Evolutionary conservation across 805 yeast species (phyloP).

Genomic region (Henningerozyma blattae): DNA sequence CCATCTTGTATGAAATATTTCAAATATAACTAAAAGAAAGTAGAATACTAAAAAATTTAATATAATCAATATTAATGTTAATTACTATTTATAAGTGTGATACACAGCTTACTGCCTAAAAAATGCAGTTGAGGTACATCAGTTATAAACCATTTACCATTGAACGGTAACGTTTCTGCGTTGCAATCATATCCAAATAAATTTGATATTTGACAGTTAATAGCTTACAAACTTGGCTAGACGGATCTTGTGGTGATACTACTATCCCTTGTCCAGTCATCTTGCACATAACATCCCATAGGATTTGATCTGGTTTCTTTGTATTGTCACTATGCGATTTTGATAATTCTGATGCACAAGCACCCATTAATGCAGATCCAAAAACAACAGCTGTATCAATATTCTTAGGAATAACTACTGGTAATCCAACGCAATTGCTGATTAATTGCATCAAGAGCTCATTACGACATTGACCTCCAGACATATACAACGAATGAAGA

Average conservation of each 20-base stretch:
- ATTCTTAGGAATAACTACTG: slow-evolving; percentile 85
- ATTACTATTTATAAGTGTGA: no score
- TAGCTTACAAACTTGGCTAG: slow-evolving; percentile 55
- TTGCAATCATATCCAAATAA: slow-evolving; percentile 75
- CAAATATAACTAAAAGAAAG: no score
- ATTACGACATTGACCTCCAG: slow-evolving; percentile 96
- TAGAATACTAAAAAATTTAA: no score
- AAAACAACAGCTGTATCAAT: slow-evolving; percentile 96
- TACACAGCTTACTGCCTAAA: no score
- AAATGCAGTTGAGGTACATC: no score
- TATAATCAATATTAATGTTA: no score
- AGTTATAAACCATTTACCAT: slow-evolving; percentile 12
- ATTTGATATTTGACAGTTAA: slow-evolving; percentile 72
- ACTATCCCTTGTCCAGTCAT: slow-evolving; percentile 78
- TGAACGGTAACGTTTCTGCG: slow-evolving; percentile 67
- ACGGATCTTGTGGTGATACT: slow-evolving; percentile 49
- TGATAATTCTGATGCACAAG: slow-evolving; percentile 73
- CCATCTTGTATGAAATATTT: no score
- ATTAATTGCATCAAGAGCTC: slow-evolving; percentile 77
- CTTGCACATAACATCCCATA: slow-evolving; percentile 81
- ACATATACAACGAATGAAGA: slow-evolving; percentile 67
- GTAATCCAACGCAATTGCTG: slow-evolving; percentile 87
- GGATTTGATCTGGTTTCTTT: slow-evolving; percentile 26
- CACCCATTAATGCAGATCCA: slow-evolving; percentile 91
- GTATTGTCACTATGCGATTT: slow-evolving; percentile 15